phyloP scores from a whole-genome alignment of 2,329 filamentous ascomycete genomes.

The Pseudovirgaria hyperparasitica region DNA sequence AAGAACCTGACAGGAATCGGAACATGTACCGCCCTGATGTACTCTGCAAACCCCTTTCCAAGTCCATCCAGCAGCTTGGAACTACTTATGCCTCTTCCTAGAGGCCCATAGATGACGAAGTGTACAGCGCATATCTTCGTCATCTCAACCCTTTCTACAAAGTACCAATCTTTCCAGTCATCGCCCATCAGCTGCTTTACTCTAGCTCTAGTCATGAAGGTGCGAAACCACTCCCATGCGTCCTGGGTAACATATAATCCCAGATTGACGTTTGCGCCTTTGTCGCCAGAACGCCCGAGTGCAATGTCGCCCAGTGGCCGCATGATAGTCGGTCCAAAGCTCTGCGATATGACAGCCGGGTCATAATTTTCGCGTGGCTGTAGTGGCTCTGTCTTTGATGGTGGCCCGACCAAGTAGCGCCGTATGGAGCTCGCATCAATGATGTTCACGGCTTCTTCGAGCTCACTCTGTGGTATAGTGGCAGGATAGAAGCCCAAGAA shows the following conservation, averaged over 20 bases:
- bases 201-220: conserved; percentile 26
- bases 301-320: conserved; percentile 30
- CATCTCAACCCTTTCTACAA: conserved; percentile 33
- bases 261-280: conserved; percentile 29
- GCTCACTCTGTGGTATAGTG: conserved; percentile 12
- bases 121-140: conserved; percentile 33
- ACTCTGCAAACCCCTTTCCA: conserved; percentile 43
- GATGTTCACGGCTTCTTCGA: conserved; percentile 18
- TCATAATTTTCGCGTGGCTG: conserved; percentile 14
- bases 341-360: conserved; percentile 9
- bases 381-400: conserved; percentile 9
- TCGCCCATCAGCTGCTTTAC: conserved; percentile 30
- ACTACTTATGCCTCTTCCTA: conserved; percentile 37
- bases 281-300: conserved; percentile 31
- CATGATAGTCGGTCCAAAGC: conserved; percentile 16
- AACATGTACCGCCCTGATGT: conserved; percentile 31
- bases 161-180: conserved; percentile 30
- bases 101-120: conserved; percentile 32
- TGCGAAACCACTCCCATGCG: conserved; percentile 31
- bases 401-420: conserved; percentile 31
- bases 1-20: conserved; percentile 24
- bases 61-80: conserved; percentile 35
- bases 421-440: conserved; percentile 16
- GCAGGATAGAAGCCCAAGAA: conserved; percentile 22
- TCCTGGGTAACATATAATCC: conserved; percentile 28